These are phyloP conservation scores for Phlebiopsis flavidoalba DNA, from an alignment of 768 basidiomycete species.

Conservation along the genomic window DNA sequence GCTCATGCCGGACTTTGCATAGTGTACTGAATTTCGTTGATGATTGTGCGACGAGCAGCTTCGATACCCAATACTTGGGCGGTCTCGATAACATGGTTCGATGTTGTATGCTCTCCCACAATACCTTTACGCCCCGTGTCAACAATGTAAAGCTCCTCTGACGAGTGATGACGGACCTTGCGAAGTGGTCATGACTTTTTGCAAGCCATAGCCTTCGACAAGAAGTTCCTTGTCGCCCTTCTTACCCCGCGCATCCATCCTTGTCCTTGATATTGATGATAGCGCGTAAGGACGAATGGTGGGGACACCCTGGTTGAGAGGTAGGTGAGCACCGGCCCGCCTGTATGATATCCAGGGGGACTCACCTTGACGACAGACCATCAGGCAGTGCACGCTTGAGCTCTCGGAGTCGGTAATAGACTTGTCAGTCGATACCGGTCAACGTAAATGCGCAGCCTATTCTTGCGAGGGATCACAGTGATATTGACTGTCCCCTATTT, in stretches of 20 bases:
- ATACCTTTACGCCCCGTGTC: constrained; percentile 54
- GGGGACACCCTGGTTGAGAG: constrained; percentile 66
- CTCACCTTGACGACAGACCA: constrained; percentile 86
- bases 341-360: not conserved
- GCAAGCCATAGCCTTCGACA: constrained; percentile 95
- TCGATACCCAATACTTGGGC: constrained; percentile 96
- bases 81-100: constrained; percentile 97
- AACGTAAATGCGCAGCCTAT: constrained; percentile 74
- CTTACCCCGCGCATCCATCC: constrained; percentile 68
- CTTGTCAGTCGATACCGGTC: constrained; percentile 73
- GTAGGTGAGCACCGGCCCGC: not conserved
- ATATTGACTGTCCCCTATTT: constrained; percentile 51
- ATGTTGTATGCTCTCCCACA: constrained; percentile 85
- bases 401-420: constrained; percentile 80
- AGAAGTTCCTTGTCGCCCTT: constrained; percentile 89
- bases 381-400: constrained; percentile 79
- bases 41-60: constrained; percentile 89
- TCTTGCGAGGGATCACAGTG: constrained; percentile 66
- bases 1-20: constrained; percentile 96
- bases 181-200: constrained; percentile 95
- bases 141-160: not conserved
- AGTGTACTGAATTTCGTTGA: constrained; percentile 95
- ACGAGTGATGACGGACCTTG: constrained; percentile 56
- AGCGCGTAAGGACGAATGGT: constrained; percentile 86
- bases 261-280: constrained; percentile 96